These are phyloP conservation scores for Lathyrus oleraceus DNA, from an alignment of 306 rosid genomes.

Conservation along the genomic window DNA sequence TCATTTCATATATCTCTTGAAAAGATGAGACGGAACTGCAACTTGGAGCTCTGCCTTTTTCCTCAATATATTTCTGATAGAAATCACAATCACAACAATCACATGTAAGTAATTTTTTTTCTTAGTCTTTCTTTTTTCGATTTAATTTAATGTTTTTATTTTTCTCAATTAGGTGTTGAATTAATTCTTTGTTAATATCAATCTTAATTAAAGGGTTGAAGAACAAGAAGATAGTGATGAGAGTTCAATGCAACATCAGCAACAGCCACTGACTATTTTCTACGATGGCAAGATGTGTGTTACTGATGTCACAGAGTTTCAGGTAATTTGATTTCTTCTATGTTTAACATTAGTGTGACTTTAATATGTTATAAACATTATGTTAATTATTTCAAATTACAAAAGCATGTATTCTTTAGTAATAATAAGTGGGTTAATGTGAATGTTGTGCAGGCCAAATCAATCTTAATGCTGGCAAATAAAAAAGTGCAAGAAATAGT, in stretches of 20 bases:
- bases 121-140: no score
- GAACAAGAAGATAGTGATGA: background rate
- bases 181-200: background rate
- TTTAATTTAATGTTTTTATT: no score
- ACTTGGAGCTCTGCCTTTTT: slow-evolving; percentile 64
- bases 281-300: slow-evolving; percentile 69
- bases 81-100: background rate
- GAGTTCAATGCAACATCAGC: background rate
- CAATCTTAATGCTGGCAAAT: slow-evolving; percentile 48
- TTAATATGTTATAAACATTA: no score
- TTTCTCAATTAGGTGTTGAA: no score
- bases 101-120: slow-evolving; percentile 27
- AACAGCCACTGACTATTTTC: slow-evolving; percentile 55
- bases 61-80: slow-evolving; percentile 38
- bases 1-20: background rate
- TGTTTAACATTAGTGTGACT: no score
- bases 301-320: slow-evolving; percentile 65
- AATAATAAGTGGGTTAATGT: background rate
- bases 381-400: no score
- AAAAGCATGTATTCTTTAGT: no score
- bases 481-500: slow-evolving; percentile 43
- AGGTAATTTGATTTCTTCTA: slow-evolving; percentile 39
- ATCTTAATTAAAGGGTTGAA: slow-evolving; percentile 28
- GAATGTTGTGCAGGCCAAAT: slow-evolving; percentile 47
- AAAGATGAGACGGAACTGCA: slow-evolving; percentile 60